phyloP scores from a whole-genome alignment of 805 yeast genomes.

The Suhomyces sp. region DNA sequence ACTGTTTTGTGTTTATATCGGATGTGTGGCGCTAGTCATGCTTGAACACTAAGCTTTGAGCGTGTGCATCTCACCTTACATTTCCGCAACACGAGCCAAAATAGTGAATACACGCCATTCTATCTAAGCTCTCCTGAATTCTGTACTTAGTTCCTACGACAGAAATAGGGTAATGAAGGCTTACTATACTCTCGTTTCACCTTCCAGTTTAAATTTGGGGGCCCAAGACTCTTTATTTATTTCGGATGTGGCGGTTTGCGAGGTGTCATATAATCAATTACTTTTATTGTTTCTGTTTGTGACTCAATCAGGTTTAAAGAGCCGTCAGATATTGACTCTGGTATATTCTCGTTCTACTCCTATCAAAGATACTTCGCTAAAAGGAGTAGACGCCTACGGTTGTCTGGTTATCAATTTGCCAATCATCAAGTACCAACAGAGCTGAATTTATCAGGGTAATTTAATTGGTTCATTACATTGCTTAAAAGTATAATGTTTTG shows the following conservation, averaged over 20 bases:
- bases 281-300: neutral
- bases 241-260: too few relatives aligned
- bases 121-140: neutral
- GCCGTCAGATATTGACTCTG: neutral
- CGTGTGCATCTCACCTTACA: neutral
- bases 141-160: neutral
- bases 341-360: neutral
- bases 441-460: neutral
- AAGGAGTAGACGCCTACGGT: neutral
- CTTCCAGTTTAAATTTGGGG: neutral
- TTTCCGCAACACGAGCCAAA: neutral
- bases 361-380: neutral
- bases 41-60: neutral
- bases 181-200: neutral
- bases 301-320: neutral
- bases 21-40: neutral
- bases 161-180: neutral
- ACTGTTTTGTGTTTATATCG: neutral
- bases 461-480: neutral
- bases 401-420: neutral
- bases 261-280: too few relatives aligned
- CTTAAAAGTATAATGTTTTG: neutral
- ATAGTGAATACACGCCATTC: neutral
- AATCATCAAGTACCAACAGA: neutral
- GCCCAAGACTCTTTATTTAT: too few relatives aligned